Evolutionary conservation across 352 stramenopile species (phyloP).

Genomic region (Phytophthora sp.): DNA sequence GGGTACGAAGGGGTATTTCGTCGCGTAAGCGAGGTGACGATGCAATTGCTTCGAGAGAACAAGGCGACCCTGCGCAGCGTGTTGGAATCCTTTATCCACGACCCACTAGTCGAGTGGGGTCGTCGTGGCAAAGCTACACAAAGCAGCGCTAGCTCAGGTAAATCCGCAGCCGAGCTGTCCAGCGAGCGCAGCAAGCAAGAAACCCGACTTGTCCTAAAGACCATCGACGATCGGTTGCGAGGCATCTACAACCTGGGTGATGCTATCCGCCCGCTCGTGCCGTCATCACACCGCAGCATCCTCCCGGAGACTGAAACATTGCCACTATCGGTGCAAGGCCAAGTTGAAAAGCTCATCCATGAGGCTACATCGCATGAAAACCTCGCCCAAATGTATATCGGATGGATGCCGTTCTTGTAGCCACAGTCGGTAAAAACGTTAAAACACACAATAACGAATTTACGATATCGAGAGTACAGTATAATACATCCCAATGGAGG

Average conservation of each 20-base stretch:
- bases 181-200: constrained; percentile 87
- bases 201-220: constrained; percentile 85
- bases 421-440: constrained; percentile 11
- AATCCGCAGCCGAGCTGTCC: constrained; percentile 49
- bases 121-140: constrained; percentile 76
- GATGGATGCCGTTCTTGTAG: constrained; percentile 93
- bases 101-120: constrained; percentile 95
- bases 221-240: constrained; percentile 92
- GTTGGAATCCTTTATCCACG: constrained; percentile 99
- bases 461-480: not conserved
- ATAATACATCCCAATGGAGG: constrained; percentile 38
- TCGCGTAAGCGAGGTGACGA: constrained; percentile 91
- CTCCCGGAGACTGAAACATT: constrained; percentile 85
- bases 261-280: constrained; percentile 74
- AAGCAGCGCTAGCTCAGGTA: constrained; percentile 36
- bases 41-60: constrained; percentile 95
- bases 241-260: constrained; percentile 93
- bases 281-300: constrained; percentile 65
- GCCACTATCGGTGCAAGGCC: constrained; percentile 93
- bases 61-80: constrained; percentile 98
- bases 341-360: constrained; percentile 94
- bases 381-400: constrained; percentile 95
- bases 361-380: constrained; percentile 93
- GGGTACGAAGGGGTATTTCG: constrained; percentile 96
- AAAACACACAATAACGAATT: not conserved